Evolutionary conservation across 371 early-diverging fungal species (phyloP), one percentile per base, ranked within the genome.

Genomic region (Mucor racemosus): DNA sequence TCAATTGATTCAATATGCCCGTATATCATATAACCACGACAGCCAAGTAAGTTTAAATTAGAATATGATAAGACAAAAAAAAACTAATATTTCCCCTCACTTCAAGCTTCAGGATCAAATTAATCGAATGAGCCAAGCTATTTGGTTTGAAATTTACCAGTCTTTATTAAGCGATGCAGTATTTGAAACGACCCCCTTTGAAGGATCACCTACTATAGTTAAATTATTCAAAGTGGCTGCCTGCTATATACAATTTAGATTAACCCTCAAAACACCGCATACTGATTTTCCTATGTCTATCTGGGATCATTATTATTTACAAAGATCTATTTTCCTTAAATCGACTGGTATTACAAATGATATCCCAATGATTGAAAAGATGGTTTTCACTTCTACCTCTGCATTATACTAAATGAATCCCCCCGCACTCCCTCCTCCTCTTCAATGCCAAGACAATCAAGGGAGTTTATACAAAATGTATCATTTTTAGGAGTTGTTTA

Each of bases 301-400:
- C 1, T 70, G 71, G 71, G 48, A 60, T n/a, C 58, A 69, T 21
- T 69, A 44, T 50, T 36, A 57, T 6, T n/a, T 61, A 14, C 56
- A 60, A 26, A 54, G 69, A 42, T 15, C 44, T 6, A 40, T 69
- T 19, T 69, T 48, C 40, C 42, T 65, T n/a, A 65, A 46, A 56
- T 64, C 65, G 1, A 56, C 60, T 39, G 21, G 53, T 17, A 50
- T 19, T 3, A 34, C 26, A 19, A 19, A 50, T 26, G 17, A 26
- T 19, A 50, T 21, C 11, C 21, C 34, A 31, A 21, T 64, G 15
- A 40, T 64, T 55, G 64, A 64, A 55, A 55, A 54, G 41, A 7
- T 64, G 34, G n/a, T 64, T 7, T 64, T 64, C 34, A 64, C 64
- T 7, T 41, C 53, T 15, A 33, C 40, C n/a, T 9, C 3, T 15